These are phyloP conservation scores for Larix sibirica DNA, from an alignment of 83 land plant genomes.

Conservation along the genomic window DNA sequence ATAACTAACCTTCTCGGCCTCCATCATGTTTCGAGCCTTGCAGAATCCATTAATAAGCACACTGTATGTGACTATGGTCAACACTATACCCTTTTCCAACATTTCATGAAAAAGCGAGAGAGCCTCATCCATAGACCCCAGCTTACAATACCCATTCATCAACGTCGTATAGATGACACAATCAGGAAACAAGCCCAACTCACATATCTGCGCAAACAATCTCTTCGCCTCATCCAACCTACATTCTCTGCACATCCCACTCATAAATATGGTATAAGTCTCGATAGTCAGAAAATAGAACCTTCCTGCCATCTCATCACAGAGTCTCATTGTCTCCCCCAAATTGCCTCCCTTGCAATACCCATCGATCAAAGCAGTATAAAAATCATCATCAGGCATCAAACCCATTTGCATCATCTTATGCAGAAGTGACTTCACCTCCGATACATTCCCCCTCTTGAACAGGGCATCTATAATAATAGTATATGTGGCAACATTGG, in stretches of 20 bases:
- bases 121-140: constrained; percentile 13
- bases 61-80: constrained; percentile 6
- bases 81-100: background rate
- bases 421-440: too few species aligned
- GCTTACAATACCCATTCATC: background rate
- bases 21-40: background rate
- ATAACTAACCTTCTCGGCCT: background rate
- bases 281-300: background rate
- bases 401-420: too few species aligned
- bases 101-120: background rate
- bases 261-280: background rate
- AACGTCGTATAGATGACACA: background rate
- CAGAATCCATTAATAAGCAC: constrained; percentile 12
- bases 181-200: background rate
- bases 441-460: too few species aligned
- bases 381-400: too few species aligned
- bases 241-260: background rate
- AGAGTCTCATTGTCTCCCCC: background rate
- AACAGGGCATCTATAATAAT: too few species aligned
- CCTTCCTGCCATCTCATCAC: background rate
- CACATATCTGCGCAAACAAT: background rate
- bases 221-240: background rate
- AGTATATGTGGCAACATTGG: too few species aligned
- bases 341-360: too few species aligned
- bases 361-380: too few species aligned